Evolutionary conservation across 2,329 filamentous ascomycete genomes (phyloP), one percentile per base, ranked within the genome.

Genomic region (Meredithiella fracta): DNA sequence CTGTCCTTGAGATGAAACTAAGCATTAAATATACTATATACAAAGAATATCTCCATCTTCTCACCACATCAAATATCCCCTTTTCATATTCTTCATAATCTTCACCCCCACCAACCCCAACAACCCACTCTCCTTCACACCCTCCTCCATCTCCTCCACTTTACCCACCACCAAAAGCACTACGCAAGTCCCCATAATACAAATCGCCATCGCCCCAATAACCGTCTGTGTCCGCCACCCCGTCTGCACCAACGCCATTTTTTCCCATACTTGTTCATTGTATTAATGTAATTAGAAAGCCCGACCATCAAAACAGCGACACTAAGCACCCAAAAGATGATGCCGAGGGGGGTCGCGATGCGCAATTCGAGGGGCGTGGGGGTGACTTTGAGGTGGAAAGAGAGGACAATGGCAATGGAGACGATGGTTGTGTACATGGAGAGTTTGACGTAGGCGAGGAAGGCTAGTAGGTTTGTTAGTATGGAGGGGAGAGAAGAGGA

Each of bases 361-460:
- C 77, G 78, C 59, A 79, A 73, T 71, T 98, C 92, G 14, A 87
- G 67, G 0, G 71, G 65, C 0, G 80, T 78, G 0, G 92, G 86
- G 62, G 82, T 70, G 17, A 73, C 73, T 64, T 89, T 90, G 52
- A 98, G 76, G 65, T 98, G 91, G 67, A 98, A 98, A 14, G 87
- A 94, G 53, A 96, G 75, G 8, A 94, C 82, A 62, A 98, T 95
- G 53, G 92, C 91, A 31, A 94, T 79, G 26, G 86, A 80, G 7
- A 97, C 88, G 53, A 98, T 75, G 61, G 88, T 82, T 78, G 97
- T 90, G 71, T 95, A 95, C 62, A 95, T 79, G 31, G 86, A 83
- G 1, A 97, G 77, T 3, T 90, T 82, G 20, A 97, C 79, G 77
- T 92, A 96, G 1, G 91, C 92, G 26, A 97, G 82, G 65, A 96